Conservation (phyloP, 2,329 filamentous ascomycete species). For the Cladobotryum mycophilum region DNA sequence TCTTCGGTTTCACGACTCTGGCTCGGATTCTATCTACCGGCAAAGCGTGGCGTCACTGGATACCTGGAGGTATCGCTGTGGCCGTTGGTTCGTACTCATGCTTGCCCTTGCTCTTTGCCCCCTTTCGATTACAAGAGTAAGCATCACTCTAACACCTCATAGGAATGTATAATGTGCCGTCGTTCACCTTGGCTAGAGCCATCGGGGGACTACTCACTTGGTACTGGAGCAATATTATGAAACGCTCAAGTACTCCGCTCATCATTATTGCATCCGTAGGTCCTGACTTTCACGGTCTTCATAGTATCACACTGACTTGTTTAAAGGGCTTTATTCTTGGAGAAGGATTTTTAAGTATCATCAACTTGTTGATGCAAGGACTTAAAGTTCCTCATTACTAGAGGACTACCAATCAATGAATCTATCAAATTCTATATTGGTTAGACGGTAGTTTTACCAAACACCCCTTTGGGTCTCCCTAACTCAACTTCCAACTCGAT, state of each 20-base stretch:
- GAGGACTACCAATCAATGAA: conserved; percentile 2
- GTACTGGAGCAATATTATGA: conserved; percentile 62
- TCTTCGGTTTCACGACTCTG: conserved; percentile 68
- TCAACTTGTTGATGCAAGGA: conserved; percentile 79
- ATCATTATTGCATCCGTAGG: conserved; percentile 75
- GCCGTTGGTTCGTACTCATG: conserved; percentile 61
- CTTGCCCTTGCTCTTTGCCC: background rate
- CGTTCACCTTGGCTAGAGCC: conserved; percentile 84
- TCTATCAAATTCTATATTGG: background rate
- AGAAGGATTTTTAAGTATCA: conserved; percentile 85
- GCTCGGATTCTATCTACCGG: conserved; percentile 55
- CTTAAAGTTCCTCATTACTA: conserved; percentile 67
- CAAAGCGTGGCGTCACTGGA: conserved; percentile 62
- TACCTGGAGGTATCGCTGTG: conserved; percentile 92
- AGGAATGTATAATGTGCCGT: conserved; percentile 97
- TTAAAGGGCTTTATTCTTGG: conserved; percentile 76
- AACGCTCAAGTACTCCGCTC: conserved; percentile 62
- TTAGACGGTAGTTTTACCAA: background rate
- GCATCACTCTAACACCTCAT: background rate
- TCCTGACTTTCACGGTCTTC: background rate
- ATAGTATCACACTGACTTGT: conserved; percentile 8
- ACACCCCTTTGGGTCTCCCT: conserved; percentile 6
- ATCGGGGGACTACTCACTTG: conserved; percentile 69
- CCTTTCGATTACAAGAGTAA: too few relatives aligned
- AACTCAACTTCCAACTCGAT: conserved; percentile 48